phyloP scores from a whole-genome alignment of 2,329 filamentous ascomycete species.

The Aspergillus oerlinghausenensis region DNA sequence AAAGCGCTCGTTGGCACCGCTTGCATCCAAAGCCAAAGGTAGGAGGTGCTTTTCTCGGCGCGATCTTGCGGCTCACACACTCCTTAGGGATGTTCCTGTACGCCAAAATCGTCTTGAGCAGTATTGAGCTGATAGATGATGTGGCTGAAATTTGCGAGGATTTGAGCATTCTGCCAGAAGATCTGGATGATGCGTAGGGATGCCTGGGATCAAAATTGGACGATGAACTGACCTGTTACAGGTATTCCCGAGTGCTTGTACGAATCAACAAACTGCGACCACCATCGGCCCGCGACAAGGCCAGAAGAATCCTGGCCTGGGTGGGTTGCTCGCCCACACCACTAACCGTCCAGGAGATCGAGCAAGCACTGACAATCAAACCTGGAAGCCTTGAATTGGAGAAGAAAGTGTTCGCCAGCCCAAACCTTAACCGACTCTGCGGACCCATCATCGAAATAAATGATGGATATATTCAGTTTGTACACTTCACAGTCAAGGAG shows the following conservation, averaged over 20 bases:
- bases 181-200: slow-evolving; percentile 28
- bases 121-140: not conserved
- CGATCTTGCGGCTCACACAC: not conserved
- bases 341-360: slow-evolving; percentile 13
- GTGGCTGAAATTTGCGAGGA: slow-evolving; percentile 22
- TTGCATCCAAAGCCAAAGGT: slow-evolving; percentile 6
- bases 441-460: slow-evolving; percentile 29
- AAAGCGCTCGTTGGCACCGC: not conserved
- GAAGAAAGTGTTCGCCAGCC: not conserved
- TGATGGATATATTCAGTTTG: slow-evolving; percentile 26
- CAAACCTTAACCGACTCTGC: slow-evolving; percentile 20
- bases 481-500: slow-evolving; percentile 36
- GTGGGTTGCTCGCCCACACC: slow-evolving; percentile 16
- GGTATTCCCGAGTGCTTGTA: slow-evolving; percentile 5
- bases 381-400: not conserved
- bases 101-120: no score
- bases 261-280: not conserved
- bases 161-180: slow-evolving; percentile 22
- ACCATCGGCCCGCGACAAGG: slow-evolving; percentile 1
- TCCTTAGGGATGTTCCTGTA: slow-evolving; percentile 7
- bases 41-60: not conserved
- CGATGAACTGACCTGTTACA: not conserved
- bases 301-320: slow-evolving; percentile 17
- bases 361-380: slow-evolving; percentile 10
- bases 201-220: not conserved